Conservation (phyloP, 139 green algal species). For the Chlorella sp. region DNA sequence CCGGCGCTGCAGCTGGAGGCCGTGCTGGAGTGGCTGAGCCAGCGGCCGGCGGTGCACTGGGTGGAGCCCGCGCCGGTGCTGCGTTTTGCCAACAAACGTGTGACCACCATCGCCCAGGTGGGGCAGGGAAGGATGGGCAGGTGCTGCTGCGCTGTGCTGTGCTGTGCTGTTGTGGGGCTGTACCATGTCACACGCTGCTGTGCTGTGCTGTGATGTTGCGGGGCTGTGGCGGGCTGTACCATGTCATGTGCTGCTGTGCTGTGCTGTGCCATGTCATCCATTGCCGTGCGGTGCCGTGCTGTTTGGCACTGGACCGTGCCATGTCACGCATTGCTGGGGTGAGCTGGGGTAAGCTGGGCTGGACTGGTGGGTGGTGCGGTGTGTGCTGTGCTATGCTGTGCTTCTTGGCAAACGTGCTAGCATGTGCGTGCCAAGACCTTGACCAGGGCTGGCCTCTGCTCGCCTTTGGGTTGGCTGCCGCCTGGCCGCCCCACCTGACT, state of each 20-base stretch:
- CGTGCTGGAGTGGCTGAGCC: constrained; percentile 43
- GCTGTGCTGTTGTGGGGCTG: background rate
- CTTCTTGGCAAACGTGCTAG: background rate
- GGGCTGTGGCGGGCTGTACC: no score
- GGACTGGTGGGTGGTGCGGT: no score
- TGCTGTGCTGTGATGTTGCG: background rate
- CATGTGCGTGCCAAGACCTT: background rate
- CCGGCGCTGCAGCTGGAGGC: constrained; percentile 6
- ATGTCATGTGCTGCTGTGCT: no score
- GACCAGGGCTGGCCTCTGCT: no score
- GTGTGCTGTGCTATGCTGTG: background rate
- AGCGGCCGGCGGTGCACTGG: constrained; percentile 56
- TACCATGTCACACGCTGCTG: no score
- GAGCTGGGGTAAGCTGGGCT: no score
- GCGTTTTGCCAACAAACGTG: constrained; percentile 63
- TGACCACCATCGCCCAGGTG: constrained; percentile 64
- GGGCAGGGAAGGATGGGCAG: background rate
- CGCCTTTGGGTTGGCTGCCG: background rate
- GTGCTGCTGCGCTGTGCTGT: background rate
- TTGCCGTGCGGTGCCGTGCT: no score
- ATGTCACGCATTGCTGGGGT: no score
- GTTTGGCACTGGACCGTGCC: no score
- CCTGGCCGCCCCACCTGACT: background rate
- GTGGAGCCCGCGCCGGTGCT: constrained; percentile 47
- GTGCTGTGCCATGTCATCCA: no score